Base-by-base conservation (phyloP, 2,329 filamentous ascomycete genomes). In the Cladophialophora psammophila region DNA sequence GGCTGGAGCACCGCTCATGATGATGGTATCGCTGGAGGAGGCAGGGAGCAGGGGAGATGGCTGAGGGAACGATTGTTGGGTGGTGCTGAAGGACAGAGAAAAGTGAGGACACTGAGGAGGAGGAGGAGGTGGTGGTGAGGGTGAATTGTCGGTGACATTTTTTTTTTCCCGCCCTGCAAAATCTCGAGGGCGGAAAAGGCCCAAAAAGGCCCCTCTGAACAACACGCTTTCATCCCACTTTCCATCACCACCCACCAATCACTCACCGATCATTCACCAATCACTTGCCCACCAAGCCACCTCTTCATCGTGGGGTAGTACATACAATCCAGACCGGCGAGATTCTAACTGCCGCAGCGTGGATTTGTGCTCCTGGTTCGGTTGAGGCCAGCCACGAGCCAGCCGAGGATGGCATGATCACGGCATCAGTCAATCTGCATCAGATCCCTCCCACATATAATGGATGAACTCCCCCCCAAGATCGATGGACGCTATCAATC, bases 1-100 rank as follows among this genome's bases (percentile, higher is more conserved):
- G 80, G 93, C 93, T 84, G 93, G 93, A 78, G 92, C 91, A 87
- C 77, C 75, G 42, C 77, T 80, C 87, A 88, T 88, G 71, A 58
- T 70, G 60, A 61, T 48, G 64, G 57, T 65, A 34, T 50, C 35
- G 36, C 38, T 31, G 38, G 38, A 31, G 36, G 13, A 31, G 12
- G 20, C n/a, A 32, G 20, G 36, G 45, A 50, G 12, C 40, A 38
- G 34, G n/a, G 18, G 26, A 36, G 38, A 38, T 13, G n/a, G 55
- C 34, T 26, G 34, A 50, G 48, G 48, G 8, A 60, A 42, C 7
- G 26, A 54, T 20, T 58, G 31, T 13, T 32, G n/a, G 53, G 12
- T 40, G 58, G 48, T 40, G 52, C 13, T 56, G 52, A 34, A 26
- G 50, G 42, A 48, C 31, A 50, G 36, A 20, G 13, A 32, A 59